Base-by-base conservation (phyloP, 1,139 yeast genomes). In the Blastobotrys serpentis region DNA sequence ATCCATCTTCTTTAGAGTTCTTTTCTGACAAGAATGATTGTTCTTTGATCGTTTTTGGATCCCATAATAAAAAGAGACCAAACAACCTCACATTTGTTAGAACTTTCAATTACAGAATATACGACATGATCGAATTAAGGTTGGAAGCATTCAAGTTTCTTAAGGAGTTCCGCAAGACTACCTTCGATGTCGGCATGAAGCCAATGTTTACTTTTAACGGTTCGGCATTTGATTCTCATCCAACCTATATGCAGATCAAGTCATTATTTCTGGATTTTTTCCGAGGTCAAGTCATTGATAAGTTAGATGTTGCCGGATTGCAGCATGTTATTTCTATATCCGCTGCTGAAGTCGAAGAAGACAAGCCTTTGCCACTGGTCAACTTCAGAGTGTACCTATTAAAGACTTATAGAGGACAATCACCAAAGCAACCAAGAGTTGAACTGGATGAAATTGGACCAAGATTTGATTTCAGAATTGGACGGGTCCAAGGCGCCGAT, bases 401-500 rank as follows among this genome's bases (percentile, higher is more conserved):
- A 59, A 86, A 84, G 65, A 82, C 98, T 2, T 84, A 70, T 67
- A 82, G 77, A 65, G 82, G 90, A 54, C 56, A 59, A 34, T 66
- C 70, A 25, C 92, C 88, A 44, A 88, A 86, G 65, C 76, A 88
- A 48, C 98, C 98, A 48, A 78, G 98, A 65, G 90, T 92, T 26
- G 98, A 92, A 70, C 73, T 92, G 46, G 95, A 86, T 53, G 99
- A 92, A 69, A 84, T 88, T 58, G 99, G 99, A 1, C 99, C 99
- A 50, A 78, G 98, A 60, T 77, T 94, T 52, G 98, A 92, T 64
- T 92, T 92, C 71, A 82, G 84, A 60, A 78, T 92, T 54, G 98
- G 98, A 44, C 80, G 99, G 71, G 78, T 84, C 60, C 84, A 83
- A 58, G 72, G 79, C n/a, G 87, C 97, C 44, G 79, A 86, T 49